Conservation (phyloP, 306 rosid species). For the Vigna nakashimae region DNA sequence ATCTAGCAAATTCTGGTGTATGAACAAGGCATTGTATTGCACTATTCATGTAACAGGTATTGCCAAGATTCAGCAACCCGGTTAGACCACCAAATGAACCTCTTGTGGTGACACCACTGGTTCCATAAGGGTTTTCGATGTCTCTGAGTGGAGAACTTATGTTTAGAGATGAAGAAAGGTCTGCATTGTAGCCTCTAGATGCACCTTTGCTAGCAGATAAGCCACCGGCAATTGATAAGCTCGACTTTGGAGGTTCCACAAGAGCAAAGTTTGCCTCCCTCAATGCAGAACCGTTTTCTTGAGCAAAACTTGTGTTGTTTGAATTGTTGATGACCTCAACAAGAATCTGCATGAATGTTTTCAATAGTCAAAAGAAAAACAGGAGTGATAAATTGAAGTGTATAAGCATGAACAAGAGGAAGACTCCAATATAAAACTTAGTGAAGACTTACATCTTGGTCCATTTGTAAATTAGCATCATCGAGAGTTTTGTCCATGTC, state of each 20-base stretch:
- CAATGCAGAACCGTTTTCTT: slow-evolving; percentile 77
- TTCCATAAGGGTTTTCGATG: slow-evolving; percentile 63
- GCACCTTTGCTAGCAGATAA: slow-evolving; percentile 81
- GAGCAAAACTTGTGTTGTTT: slow-evolving; percentile 65
- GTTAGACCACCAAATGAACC: slow-evolving; percentile 92
- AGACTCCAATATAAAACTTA: slow-evolving; percentile 39
- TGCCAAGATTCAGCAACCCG: slow-evolving; percentile 95
- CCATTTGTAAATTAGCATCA: slow-evolving; percentile 98
- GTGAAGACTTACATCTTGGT: slow-evolving; percentile 83
- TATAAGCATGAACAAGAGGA: slow-evolving; percentile 31
- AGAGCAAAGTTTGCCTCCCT: slow-evolving; percentile 75
- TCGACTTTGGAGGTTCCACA: slow-evolving; percentile 83
- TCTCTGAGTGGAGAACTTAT: slow-evolving; percentile 70
- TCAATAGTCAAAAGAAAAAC: slow-evolving; percentile 49
- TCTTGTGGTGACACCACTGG: slow-evolving; percentile 83
- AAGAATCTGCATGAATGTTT: slow-evolving; percentile 71
- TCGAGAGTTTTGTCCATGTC: slow-evolving; percentile 97
- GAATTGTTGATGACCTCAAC: slow-evolving; percentile 82
- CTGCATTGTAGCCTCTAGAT: slow-evolving; percentile 63
- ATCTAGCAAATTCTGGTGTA: slow-evolving; percentile 92
- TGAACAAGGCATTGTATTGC: slow-evolving; percentile 98
- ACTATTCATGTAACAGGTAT: slow-evolving; percentile 99
- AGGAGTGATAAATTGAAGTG: slow-evolving; percentile 36
- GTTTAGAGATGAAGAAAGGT: slow-evolving; percentile 67
- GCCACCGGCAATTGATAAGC: slow-evolving; percentile 85